Base-by-base conservation (phyloP, 306 rosid genomes). In the Datisca glomerata region DNA sequence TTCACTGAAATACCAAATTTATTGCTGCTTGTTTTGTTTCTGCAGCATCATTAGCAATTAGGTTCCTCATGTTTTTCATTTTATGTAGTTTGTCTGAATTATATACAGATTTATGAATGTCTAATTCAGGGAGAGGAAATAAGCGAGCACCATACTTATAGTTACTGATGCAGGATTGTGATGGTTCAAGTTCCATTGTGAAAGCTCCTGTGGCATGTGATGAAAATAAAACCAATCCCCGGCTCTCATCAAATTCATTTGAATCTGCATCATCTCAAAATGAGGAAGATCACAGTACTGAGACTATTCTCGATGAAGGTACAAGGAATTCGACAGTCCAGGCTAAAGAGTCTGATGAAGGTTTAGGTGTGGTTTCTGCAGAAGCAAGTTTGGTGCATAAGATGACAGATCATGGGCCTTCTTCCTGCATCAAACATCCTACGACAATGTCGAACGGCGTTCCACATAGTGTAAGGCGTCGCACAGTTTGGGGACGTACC, bases 401-500 rank as follows among this genome's bases (percentile, higher is more conserved):
- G 53, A 53, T 65, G 39, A 7, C 36, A 51, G 45, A 50, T 66
- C 55, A 37, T 29, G 59, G 54, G 49, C 70, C 69, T 48, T 35
- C 67, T 29, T 41, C 72, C 21, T 49, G 43, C 56, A 70, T 70
- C 2, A 67, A 55, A 63, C 79, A 67, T 60, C 73, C 85, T 41
- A 50, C 63, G 45, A 70, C 83, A 59, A 63, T 64, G 8, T 43
- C 77, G 49, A 61, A 55, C 60, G 59, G 71, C 48, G 68, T 73
- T 43, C 49, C 14, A 18, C 49, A 16, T 20, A 6, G 19, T 15
- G 43, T 75, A 66, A 69, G 48, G 60, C 63, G 53, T 11, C 71
- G 59, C 49, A 56, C 47, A 42, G 43, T 23, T 28, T 75, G 74
- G 78, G 85, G 96, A 21, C 94, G 82, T 40, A 75, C 79, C 9